phyloP scores from a whole-genome alignment of 768 basidiomycete species.

The Psilocybe subaeruginosa region DNA sequence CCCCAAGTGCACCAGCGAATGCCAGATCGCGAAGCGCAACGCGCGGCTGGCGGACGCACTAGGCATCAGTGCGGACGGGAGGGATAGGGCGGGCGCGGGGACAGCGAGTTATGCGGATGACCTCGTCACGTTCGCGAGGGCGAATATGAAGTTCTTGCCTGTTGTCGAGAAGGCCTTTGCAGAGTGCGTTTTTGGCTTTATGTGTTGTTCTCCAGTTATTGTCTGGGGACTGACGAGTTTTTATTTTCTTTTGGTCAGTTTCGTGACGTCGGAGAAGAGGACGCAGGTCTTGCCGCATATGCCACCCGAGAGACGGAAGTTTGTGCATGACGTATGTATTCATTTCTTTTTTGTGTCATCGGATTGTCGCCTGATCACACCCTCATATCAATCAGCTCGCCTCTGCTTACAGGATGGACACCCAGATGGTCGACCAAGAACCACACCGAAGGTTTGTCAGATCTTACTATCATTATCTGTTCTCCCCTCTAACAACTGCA shows the following conservation, averaged over 20 bases:
- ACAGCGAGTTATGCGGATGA: conserved; percentile 64
- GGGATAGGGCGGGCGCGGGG: conserved; percentile 31
- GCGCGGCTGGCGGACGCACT: conserved; percentile 88
- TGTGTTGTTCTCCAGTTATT: conserved; percentile 13
- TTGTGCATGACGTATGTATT: conserved; percentile 72
- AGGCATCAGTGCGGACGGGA: conserved; percentile 68
- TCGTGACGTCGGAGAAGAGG: conserved; percentile 66
- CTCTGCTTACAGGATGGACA: conserved; percentile 78
- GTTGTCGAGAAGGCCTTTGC: conserved; percentile 82
- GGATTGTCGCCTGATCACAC: neutral
- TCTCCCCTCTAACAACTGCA: neutral
- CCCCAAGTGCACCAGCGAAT: conserved; percentile 81
- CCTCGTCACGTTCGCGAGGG: conserved; percentile 59
- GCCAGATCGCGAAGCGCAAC: conserved; percentile 84
- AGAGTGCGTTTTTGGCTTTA: conserved; percentile 56
- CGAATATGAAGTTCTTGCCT: conserved; percentile 66
- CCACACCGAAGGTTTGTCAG: conserved; percentile 66
- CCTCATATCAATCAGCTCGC: conserved; percentile 55
- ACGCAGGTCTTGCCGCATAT: conserved; percentile 80
- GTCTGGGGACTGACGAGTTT: conserved; percentile 7
- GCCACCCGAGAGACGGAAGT: conserved; percentile 79
- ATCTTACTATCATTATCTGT: neutral
- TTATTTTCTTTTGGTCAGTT: conserved; percentile 42
- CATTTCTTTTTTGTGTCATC: neutral
- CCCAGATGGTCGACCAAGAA: conserved; percentile 89